These are phyloP conservation scores for Xerocomellus dryophilus DNA, from an alignment of 768 basidiomycete genomes.

Conservation along the genomic window DNA sequence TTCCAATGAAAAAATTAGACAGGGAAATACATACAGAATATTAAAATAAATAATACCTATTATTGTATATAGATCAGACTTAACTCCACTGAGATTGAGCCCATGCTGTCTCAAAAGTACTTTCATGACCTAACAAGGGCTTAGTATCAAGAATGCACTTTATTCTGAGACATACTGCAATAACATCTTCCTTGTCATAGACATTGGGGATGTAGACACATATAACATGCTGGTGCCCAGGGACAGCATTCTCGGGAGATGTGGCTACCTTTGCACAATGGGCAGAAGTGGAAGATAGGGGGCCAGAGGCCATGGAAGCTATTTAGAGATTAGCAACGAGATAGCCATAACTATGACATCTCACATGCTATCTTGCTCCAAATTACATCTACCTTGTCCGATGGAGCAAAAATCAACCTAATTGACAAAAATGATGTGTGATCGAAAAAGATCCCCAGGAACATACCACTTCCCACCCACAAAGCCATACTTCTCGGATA, in stretches of 20 bases:
- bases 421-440: not conserved
- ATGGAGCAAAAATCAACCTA: conserved; percentile 66
- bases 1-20: conserved; percentile 21
- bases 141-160: not conserved
- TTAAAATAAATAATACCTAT: conserved; percentile 43
- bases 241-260: conserved; percentile 43
- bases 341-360: conserved; percentile 14
- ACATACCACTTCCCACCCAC: conserved; percentile 67
- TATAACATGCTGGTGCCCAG: conserved; percentile 60
- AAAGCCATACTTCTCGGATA: conserved; percentile 52
- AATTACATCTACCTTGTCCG: conserved; percentile 60
- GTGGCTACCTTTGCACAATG: conserved; percentile 65
- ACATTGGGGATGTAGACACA: conserved; percentile 72
- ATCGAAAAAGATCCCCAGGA: not conserved
- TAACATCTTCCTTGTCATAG: conserved; percentile 59
- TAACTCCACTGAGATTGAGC: conserved; percentile 62
- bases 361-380: conserved; percentile 63
- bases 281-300: conserved; percentile 57
- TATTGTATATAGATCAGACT: conserved; percentile 64
- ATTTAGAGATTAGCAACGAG: not conserved
- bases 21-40: not conserved
- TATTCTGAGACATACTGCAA: conserved; percentile 39
- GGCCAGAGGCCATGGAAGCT: conserved; percentile 67
- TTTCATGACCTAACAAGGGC: conserved; percentile 53
- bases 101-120: conserved; percentile 65